These are phyloP conservation scores for Sisymbrium irio DNA, from an alignment of 345 rosid genomes.

Conservation along the genomic window DNA sequence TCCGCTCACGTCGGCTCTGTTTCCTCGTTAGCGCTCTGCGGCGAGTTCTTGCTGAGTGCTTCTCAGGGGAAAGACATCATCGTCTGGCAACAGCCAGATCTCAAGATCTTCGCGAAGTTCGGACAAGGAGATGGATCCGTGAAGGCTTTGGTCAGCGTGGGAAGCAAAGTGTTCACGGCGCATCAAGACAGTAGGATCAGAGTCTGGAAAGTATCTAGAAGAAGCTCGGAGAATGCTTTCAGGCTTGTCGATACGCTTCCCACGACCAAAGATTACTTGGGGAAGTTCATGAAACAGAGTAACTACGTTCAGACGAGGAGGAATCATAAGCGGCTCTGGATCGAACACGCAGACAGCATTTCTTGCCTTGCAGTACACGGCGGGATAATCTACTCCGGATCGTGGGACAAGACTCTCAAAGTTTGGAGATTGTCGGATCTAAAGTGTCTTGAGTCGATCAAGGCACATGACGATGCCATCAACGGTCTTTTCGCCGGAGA, in stretches of 20 bases:
- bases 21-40: conserved; percentile 79
- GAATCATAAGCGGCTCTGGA: conserved; percentile 67
- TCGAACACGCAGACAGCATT: conserved; percentile 85
- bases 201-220: conserved; percentile 79
- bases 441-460: conserved; percentile 84
- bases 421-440: conserved; percentile 83
- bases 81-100: conserved; percentile 98
- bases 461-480: conserved; percentile 86
- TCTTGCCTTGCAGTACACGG: conserved; percentile 70
- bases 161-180: conserved; percentile 72
- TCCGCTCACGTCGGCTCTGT: conserved; percentile 82
- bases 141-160: conserved; percentile 69
- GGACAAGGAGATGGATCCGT: conserved; percentile 93
- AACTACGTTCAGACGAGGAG: conserved; percentile 72
- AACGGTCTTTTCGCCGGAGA: conserved; percentile 62
- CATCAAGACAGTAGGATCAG: conserved; percentile 93
- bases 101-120: conserved; percentile 78
- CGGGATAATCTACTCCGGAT: conserved; percentile 75
- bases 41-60: conserved; percentile 87
- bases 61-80: conserved; percentile 95
- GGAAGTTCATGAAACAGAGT: conserved; percentile 82
- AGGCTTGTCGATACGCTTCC: conserved; percentile 80
- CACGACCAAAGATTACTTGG: conserved; percentile 71
- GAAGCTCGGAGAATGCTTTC: conserved; percentile 66
- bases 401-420: conserved; percentile 95